phyloP scores from a whole-genome alignment of 2,329 filamentous ascomycete genomes.

The Arthroderma sp. region DNA sequence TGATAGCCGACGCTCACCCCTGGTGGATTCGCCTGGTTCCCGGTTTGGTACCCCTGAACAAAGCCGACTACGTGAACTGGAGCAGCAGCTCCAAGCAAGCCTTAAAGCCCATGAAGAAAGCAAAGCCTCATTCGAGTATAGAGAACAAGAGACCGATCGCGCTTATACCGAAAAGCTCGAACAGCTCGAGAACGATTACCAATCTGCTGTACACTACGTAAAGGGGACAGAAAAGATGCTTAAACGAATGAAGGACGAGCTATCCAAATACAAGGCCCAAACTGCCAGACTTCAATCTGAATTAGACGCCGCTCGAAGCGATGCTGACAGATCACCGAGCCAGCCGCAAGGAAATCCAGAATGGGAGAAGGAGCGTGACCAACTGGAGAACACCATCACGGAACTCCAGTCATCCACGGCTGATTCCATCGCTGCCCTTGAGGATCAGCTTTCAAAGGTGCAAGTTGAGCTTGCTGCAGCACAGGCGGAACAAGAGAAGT shows the following conservation, averaged over 20 bases:
- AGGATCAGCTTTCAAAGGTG: conserved; percentile 55
- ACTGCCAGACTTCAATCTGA: conserved; percentile 74
- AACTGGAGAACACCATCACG: conserved; percentile 55
- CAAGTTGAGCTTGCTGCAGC: conserved; percentile 55
- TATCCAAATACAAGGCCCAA: conserved; percentile 80
- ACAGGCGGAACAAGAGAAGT: conserved; percentile 55
- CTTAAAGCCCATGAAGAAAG: conserved; percentile 74
- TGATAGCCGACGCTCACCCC: conserved; percentile 53
- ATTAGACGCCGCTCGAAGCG: conserved; percentile 53
- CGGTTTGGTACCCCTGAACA: conserved; percentile 68
- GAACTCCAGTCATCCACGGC: conserved; percentile 56
- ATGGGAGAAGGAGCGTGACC: conserved; percentile 63
- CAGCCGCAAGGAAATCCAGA: conserved; percentile 38
- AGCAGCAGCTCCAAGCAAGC: conserved; percentile 69
- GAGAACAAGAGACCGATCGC: conserved; percentile 74
- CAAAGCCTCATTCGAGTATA: conserved; percentile 60
- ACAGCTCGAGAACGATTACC: conserved; percentile 92
- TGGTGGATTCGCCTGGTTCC: conserved; percentile 59
- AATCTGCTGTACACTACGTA: conserved; percentile 94
- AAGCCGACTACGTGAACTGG: conserved; percentile 66
- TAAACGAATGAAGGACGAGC: conserved; percentile 93
- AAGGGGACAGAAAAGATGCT: conserved; percentile 99
- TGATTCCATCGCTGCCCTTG: conserved; percentile 52
- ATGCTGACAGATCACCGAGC: conserved; percentile 26
- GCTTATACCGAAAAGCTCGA: conserved; percentile 85